Conservation (phyloP, 2,329 filamentous ascomycete species). For the Colletotrichum eleusines region DNA sequence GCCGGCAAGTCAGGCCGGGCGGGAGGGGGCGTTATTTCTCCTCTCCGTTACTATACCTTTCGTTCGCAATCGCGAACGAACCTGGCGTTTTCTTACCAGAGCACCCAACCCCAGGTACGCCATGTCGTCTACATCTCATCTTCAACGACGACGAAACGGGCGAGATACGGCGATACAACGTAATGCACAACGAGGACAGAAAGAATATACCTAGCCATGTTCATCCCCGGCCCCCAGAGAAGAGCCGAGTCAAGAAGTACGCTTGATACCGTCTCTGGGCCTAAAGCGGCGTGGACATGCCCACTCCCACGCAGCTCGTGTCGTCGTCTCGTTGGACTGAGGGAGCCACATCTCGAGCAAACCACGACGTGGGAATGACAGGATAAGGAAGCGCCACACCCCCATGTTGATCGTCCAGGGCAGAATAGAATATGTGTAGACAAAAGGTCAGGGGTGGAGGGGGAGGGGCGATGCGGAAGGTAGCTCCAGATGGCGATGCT, state of each 20-base stretch:
- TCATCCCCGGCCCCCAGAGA: not conserved
- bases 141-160: slow-evolving; percentile 4
- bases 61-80: slow-evolving; percentile 42
- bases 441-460: not conserved
- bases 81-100: slow-evolving; percentile 23
- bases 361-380: slow-evolving; percentile 20
- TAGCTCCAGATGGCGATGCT: slow-evolving; percentile 12
- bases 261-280: not conserved
- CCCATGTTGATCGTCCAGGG: slow-evolving; percentile 27
- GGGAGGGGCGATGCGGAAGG: not conserved
- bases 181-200: slow-evolving; percentile 1
- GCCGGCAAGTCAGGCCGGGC: slow-evolving; percentile 4
- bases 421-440: not conserved
- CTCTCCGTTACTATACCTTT: slow-evolving; percentile 30
- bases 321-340: slow-evolving; percentile 38
- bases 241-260: not conserved
- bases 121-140: not conserved
- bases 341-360: slow-evolving; percentile 19
- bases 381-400: slow-evolving; percentile 12
- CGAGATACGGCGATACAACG: slow-evolving; percentile 14
- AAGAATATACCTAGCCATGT: not conserved
- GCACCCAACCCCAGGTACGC: not conserved
- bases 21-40: slow-evolving; percentile 16
- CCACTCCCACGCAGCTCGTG: slow-evolving; percentile 35
- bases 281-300: slow-evolving; percentile 38